Conservation (phyloP, 2,329 filamentous ascomycete genomes). For the Samsoniella hepiali region DNA sequence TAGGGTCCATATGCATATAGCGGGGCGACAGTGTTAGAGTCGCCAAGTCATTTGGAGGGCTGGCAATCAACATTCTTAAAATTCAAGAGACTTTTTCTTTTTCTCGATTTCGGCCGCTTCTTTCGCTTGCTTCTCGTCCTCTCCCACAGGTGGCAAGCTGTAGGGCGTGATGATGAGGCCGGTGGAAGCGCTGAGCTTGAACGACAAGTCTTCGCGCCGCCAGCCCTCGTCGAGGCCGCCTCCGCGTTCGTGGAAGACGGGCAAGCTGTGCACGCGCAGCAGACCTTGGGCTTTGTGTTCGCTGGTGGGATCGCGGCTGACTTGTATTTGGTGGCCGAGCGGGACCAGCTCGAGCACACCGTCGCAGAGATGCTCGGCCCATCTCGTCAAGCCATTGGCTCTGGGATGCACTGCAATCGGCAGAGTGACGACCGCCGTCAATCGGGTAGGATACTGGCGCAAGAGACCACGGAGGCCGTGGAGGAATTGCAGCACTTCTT, state of each 20-base stretch:
- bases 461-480: constrained; percentile 75
- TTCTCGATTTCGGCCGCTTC: constrained; percentile 44
- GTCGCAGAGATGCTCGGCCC: constrained; percentile 82
- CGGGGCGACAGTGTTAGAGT: constrained; percentile 18
- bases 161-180: constrained; percentile 86
- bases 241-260: constrained; percentile 83
- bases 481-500: constrained; percentile 74
- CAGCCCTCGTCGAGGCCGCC: constrained; percentile 68
- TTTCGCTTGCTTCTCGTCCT: constrained; percentile 49
- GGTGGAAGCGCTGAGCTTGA: constrained; percentile 75
- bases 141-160: constrained; percentile 81
- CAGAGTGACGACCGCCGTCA: constrained; percentile 73
- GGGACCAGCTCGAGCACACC: constrained; percentile 82
- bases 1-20: constrained; percentile 19
- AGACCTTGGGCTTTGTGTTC: constrained; percentile 79
- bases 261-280: constrained; percentile 76
- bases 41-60: background rate
- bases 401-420: constrained; percentile 79
- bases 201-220: constrained; percentile 81
- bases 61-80: constrained; percentile 42
- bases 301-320: constrained; percentile 53
- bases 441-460: constrained; percentile 58
- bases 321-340: constrained; percentile 54
- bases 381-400: constrained; percentile 70
- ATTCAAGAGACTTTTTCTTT: constrained; percentile 66